A percentile compares a stretch with the other conserved stretches of the same genome.
Conservation (phyloP, 495 filamentous ascomycete genomes). For the Aspergillus sclerotiicarbonarius region DNA sequence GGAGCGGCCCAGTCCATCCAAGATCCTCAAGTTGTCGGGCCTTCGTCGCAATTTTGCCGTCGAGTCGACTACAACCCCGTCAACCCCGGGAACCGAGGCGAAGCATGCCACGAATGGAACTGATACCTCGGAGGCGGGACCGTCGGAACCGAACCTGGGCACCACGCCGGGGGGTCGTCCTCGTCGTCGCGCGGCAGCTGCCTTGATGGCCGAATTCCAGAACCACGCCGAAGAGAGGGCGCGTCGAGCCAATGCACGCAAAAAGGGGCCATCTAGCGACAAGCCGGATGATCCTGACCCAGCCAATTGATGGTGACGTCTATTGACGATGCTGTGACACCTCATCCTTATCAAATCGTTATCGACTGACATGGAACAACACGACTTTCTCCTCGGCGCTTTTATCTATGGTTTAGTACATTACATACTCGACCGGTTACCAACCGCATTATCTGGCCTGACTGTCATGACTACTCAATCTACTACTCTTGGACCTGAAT, state of each 20-base stretch:
- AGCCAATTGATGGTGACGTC: no score
- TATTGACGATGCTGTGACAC: no score
- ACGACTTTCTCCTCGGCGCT: slow-evolving; percentile 3
- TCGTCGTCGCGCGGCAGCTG: slow-evolving; percentile 22
- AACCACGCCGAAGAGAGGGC: slow-evolving; percentile 21
- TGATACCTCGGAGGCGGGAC: slow-evolving; percentile 1
- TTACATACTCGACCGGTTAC: no score
- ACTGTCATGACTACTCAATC: no score
- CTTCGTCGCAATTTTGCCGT: background rate
- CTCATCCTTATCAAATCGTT: no score
- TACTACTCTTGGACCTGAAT: no score
- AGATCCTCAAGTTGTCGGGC: slow-evolving; percentile 6
- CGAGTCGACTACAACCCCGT: background rate
- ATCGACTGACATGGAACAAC: no score
- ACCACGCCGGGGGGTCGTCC: slow-evolving; percentile 20
- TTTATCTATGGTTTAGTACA: background rate
- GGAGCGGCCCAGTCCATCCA: slow-evolving; percentile 8
- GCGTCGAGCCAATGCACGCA: slow-evolving; percentile 19
- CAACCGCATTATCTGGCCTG: no score
- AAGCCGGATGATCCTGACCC: slow-evolving; percentile 1
- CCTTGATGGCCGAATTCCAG: slow-evolving; percentile 21
- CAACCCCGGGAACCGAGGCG: background rate
- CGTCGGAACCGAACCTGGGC: slow-evolving; percentile 4
- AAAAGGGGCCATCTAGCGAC: slow-evolving; percentile 5
- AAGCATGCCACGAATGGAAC: background rate